These are phyloP conservation scores for Lavandula angustifolia DNA, from an alignment of 257 asterid species.

Conservation along the genomic window DNA sequence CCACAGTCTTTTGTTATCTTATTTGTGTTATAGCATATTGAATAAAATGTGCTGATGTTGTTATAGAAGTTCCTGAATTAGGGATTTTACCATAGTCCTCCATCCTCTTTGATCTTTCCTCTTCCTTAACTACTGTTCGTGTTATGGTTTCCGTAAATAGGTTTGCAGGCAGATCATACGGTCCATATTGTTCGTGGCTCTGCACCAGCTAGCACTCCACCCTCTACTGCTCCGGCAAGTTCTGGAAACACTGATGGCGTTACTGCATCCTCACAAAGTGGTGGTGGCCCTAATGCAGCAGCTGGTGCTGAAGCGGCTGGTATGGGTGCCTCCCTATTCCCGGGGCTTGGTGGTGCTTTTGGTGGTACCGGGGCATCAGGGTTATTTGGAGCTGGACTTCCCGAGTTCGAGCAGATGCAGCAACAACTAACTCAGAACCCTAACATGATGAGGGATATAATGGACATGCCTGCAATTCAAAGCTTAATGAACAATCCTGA, in stretches of 20 bases:
- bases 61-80: conserved; percentile 1
- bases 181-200: conserved; percentile 65
- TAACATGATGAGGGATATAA: conserved; percentile 60
- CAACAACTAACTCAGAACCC: conserved; percentile 59
- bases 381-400: conserved; percentile 56
- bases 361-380: conserved; percentile 47
- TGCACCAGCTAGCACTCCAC: conserved; percentile 47
- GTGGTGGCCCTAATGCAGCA: conserved; percentile 31
- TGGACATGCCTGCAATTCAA: conserved; percentile 56
- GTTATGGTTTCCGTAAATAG: conserved; percentile 32
- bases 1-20: background rate
- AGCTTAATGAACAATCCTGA: conserved; percentile 63
- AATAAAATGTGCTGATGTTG: background rate
- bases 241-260: conserved; percentile 31
- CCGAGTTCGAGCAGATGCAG: conserved; percentile 58
- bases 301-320: conserved; percentile 42
- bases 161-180: conserved; percentile 67
- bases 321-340: conserved; percentile 45
- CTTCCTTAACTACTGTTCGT: conserved; percentile 21
- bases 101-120: background rate
- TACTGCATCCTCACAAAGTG: conserved; percentile 39
- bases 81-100: background rate
- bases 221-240: conserved; percentile 38
- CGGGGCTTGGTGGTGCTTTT: conserved; percentile 48
- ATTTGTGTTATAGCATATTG: background rate